These are phyloP conservation scores for Ophiostoma fasciatum DNA, from an alignment of 2,329 filamentous ascomycete genomes.

Conservation along the genomic window DNA sequence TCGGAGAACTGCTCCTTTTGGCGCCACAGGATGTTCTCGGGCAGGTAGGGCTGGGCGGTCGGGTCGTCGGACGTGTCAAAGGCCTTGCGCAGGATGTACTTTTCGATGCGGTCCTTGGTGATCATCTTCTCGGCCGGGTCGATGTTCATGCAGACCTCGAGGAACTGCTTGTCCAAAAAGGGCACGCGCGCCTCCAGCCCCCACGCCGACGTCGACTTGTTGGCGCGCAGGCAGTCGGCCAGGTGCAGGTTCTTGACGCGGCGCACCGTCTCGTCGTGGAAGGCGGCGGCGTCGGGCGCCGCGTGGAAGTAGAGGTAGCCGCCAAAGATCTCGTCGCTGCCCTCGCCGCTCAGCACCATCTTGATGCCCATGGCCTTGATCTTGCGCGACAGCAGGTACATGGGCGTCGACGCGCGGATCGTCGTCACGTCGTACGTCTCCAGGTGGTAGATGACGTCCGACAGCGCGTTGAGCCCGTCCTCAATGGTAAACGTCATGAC, in stretches of 20 bases:
- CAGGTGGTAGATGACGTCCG: slow-evolving; percentile 94
- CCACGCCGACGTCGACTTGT: slow-evolving; percentile 98
- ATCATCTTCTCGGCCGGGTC: slow-evolving; percentile 96
- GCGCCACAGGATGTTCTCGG: slow-evolving; percentile 88
- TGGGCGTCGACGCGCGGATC: slow-evolving; percentile 93
- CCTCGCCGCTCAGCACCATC: slow-evolving; percentile 97
- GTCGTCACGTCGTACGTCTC: slow-evolving; percentile 98
- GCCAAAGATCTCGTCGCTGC: slow-evolving; percentile 95
- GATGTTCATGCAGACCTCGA: slow-evolving; percentile 84
- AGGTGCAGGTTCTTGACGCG: slow-evolving; percentile 94
- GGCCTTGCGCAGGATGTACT: slow-evolving; percentile 95
- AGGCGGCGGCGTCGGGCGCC: slow-evolving; percentile 77
- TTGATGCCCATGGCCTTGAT: slow-evolving; percentile 99
- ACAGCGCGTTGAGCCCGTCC: slow-evolving; percentile 90
- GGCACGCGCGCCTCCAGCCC: slow-evolving; percentile 94
- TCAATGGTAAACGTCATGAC: slow-evolving; percentile 97
- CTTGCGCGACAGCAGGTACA: slow-evolving; percentile 95
- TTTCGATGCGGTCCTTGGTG: slow-evolving; percentile 76
- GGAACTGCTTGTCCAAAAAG: slow-evolving; percentile 95
- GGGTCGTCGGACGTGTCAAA: slow-evolving; percentile 90
- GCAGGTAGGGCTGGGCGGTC: slow-evolving; percentile 70
- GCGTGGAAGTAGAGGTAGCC: slow-evolving; percentile 98
- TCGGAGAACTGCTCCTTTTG: slow-evolving; percentile 99
- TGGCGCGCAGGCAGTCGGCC: slow-evolving; percentile 91
- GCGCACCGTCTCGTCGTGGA: slow-evolving; percentile 89